Evolutionary conservation across 2,329 filamentous ascomycete genomes (phyloP).

Genomic region (Ilyonectria robusta): DNA sequence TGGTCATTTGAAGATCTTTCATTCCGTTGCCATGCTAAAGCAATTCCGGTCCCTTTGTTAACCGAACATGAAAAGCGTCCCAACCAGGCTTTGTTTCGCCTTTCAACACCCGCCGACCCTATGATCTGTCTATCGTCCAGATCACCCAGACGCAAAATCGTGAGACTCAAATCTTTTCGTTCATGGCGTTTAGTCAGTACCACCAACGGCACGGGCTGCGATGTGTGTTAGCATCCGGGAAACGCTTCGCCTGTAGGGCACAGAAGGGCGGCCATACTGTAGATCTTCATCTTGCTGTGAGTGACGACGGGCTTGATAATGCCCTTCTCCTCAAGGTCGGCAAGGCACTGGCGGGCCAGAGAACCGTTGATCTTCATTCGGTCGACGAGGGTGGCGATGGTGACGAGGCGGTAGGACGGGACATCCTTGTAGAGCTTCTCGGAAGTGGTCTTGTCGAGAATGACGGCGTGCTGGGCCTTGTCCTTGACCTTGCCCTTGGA

Average conservation of each 20-base stretch:
- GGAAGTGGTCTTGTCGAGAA: constrained; percentile 97
- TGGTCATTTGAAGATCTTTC: constrained; percentile 54
- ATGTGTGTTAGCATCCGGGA: constrained; percentile 48
- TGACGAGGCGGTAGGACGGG: constrained; percentile 99
- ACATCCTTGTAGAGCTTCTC: constrained; percentile 99
- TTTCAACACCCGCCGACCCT: constrained; percentile 53
- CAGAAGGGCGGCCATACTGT: constrained; percentile 73
- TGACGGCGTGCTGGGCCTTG: constrained; percentile 99
- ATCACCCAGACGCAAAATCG: constrained; percentile 57
- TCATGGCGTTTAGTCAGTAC: constrained; percentile 57
- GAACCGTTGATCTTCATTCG: constrained; percentile 99
- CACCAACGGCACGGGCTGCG: constrained; percentile 73
- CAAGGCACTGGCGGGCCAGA: constrained; percentile 89
- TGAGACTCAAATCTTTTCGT: constrained; percentile 53
- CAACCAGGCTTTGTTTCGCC: constrained; percentile 54
- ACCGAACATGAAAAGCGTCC: constrained; percentile 59
- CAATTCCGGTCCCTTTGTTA: constrained; percentile 57
- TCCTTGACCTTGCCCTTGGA: constrained; percentile 89
- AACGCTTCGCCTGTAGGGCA: constrained; percentile 11
- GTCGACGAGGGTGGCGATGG: constrained; percentile 98
- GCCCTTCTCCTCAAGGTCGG: constrained; percentile 97
- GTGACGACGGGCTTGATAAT: constrained; percentile 97
- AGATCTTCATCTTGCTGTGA: constrained; percentile 98
- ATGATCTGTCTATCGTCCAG: constrained; percentile 54
- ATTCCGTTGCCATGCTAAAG: constrained; percentile 58